These are phyloP conservation scores for Aristolochia contorta DNA, from an alignment of 164 flowering plant species.

Conservation along the genomic window DNA sequence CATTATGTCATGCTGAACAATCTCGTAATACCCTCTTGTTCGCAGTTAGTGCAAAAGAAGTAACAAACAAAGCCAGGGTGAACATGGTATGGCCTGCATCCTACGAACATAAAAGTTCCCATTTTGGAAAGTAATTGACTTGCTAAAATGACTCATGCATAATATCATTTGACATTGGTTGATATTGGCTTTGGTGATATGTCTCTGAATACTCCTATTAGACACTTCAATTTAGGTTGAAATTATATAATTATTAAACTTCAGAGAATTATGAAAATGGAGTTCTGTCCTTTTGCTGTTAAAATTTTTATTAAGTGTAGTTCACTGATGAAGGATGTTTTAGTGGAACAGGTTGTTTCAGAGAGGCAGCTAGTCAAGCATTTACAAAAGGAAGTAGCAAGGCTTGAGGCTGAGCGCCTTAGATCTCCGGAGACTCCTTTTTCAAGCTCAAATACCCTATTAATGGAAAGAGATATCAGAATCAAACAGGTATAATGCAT, in stretches of 20 bases:
- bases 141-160: no score
- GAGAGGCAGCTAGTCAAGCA: slow-evolving; percentile 89
- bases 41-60: slow-evolving; percentile 93
- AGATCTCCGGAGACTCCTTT: slow-evolving; percentile 27
- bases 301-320: no score
- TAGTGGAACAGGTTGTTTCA: slow-evolving; percentile 29
- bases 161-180: no score
- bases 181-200: no score
- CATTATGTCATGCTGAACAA: slow-evolving; percentile 79
- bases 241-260: no score
- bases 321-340: no score
- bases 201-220: no score
- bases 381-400: slow-evolving; percentile 69
- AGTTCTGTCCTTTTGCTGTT: no score
- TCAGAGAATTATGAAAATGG: no score
- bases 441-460: slow-evolving; percentile 23
- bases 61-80: slow-evolving; percentile 66
- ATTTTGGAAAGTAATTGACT: no score
- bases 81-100: slow-evolving; percentile 33
- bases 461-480: slow-evolving; percentile 80
- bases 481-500: slow-evolving; percentile 53
- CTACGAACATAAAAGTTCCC: no score
- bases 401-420: slow-evolving; percentile 55
- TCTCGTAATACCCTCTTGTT: slow-evolving; percentile 89
- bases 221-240: no score